A percentile compares a stretch with the other conserved stretches of the same genome.
Evolutionary conservation across 1,139 yeast species (phyloP).

Genomic region (Kodamaea sp.): DNA sequence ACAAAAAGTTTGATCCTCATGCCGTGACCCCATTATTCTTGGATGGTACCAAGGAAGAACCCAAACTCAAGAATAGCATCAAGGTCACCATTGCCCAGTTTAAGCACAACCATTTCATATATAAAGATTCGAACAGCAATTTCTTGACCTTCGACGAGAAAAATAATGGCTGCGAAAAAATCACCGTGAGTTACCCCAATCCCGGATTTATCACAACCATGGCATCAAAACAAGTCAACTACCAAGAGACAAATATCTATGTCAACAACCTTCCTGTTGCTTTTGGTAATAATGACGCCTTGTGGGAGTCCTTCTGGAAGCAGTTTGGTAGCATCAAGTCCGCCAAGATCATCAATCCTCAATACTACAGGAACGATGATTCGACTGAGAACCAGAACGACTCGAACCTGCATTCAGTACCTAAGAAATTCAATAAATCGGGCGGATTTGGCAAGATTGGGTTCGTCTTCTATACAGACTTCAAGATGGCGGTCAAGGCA

Average conservation of each 20-base stretch:
- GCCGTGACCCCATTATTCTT: constrained; percentile 13
- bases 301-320: constrained; percentile 44
- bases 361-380: constrained; percentile 27
- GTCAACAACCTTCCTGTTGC: constrained; percentile 52
- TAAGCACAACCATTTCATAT: constrained; percentile 39
- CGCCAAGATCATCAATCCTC: constrained; percentile 48
- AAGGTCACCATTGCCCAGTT: constrained; percentile 40
- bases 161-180: not conserved
- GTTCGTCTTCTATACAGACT: constrained; percentile 40
- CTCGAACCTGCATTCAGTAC: constrained; percentile 11
- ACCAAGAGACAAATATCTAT: constrained; percentile 62
- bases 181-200: constrained; percentile 9
- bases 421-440: constrained; percentile 8
- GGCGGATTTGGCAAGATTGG: constrained; percentile 40
- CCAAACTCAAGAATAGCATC: constrained; percentile 33
- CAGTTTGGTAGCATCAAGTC: constrained; percentile 45
- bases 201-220: constrained; percentile 9
- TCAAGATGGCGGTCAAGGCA: constrained; percentile 43
- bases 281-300: constrained; percentile 40
- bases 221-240: constrained; percentile 29
- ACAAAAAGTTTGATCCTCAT: constrained; percentile 20
- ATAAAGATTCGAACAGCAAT: constrained; percentile 12
- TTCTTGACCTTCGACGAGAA: constrained; percentile 8
- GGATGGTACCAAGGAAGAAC: constrained; percentile 4
- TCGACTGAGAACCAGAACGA: constrained; percentile 15